These are phyloP conservation scores for Russula ochroleuca DNA, from an alignment of 768 basidiomycete genomes.

Conservation along the genomic window DNA sequence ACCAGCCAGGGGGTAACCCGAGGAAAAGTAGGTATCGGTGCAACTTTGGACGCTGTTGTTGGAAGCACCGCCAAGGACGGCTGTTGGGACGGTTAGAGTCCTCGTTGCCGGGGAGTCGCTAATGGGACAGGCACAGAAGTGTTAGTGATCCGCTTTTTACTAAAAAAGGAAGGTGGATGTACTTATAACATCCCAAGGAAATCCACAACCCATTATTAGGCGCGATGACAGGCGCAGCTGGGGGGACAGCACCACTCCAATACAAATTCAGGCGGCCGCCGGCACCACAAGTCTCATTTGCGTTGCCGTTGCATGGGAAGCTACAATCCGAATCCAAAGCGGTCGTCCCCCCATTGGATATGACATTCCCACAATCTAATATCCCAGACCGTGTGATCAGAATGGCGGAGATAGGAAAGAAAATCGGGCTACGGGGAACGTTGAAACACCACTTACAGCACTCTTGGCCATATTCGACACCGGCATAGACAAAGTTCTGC, in stretches of 20 bases:
- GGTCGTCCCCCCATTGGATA: conserved; percentile 45
- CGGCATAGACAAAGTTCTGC: conserved; percentile 57
- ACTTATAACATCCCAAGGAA: conserved; percentile 75
- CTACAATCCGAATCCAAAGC: conserved; percentile 53
- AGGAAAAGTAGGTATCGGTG: conserved; percentile 55
- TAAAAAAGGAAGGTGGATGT: conserved; percentile 25
- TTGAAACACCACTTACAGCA: conserved; percentile 47
- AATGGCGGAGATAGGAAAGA: neutral
- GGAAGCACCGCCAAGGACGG: conserved; percentile 37
- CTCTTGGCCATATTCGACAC: conserved; percentile 62
- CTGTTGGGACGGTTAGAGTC: conserved; percentile 33
- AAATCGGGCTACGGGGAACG: neutral
- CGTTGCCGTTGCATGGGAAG: conserved; percentile 56
- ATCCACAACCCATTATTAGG: conserved; percentile 58
- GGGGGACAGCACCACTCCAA: conserved; percentile 55
- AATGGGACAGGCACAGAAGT: conserved; percentile 3
- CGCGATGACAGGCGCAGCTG: conserved; percentile 50
- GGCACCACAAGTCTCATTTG: conserved; percentile 57
- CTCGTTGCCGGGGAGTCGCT: conserved; percentile 38
- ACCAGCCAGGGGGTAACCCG: conserved; percentile 42
- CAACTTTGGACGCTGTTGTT: conserved; percentile 53
- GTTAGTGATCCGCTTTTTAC: conserved; percentile 12
- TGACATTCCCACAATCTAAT: conserved; percentile 59
- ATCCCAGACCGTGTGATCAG: conserved; percentile 9
- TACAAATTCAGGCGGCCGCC: conserved; percentile 57